Evolutionary conservation across 345 rosid genomes (phyloP), one percentile per base, ranked within the genome.

Genomic region (Geranium rotundifolium): DNA sequence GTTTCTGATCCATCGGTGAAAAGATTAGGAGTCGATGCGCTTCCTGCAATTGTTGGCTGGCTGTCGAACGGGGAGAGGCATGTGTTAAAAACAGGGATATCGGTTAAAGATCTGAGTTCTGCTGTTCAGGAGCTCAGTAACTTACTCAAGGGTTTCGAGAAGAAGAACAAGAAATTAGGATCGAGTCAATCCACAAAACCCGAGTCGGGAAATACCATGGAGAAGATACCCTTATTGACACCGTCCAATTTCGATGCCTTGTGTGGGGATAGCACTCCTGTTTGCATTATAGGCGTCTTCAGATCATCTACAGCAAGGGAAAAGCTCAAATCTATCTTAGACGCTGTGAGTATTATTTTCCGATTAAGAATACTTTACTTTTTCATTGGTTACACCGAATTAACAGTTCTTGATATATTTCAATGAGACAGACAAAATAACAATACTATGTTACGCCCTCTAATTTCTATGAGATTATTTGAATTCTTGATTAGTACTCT

Each of bases 1-100:
- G 79, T 73, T 61, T 73, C 79, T 62, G 85, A 86, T 71, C 76
- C 86, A 16, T 54, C 61, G 41, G 59, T 80, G 34, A 76, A 72
- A 73, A 77, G 82, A 67, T 66, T 93, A 64, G 92, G 95, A 16
- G 84, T 90, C 19, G 81, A 86, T 50, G 69, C 85, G 0, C 78
- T 89, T 66, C 99, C 99, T 29, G 91, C 99, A 66, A 65, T 93
- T 66, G 87, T 90, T 63, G 97, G 96, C 52, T 88, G 92, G 90
- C 72, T 85, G 29, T 80, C 93, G 2, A 88, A 88, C 46, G 99
- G 96, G 52, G 96, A 88, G 76, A 83, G 77, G 59, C 86, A 82
- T 56, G 66, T 86, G 12, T 58, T 93, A 49, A 84, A 72, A 79
- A 72, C 82, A 1, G 90, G 96, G 52, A 75, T 90, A 62, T 78